Base-by-base conservation (phyloP, 306 rosid genomes). In the Acacia acuminata region DNA sequence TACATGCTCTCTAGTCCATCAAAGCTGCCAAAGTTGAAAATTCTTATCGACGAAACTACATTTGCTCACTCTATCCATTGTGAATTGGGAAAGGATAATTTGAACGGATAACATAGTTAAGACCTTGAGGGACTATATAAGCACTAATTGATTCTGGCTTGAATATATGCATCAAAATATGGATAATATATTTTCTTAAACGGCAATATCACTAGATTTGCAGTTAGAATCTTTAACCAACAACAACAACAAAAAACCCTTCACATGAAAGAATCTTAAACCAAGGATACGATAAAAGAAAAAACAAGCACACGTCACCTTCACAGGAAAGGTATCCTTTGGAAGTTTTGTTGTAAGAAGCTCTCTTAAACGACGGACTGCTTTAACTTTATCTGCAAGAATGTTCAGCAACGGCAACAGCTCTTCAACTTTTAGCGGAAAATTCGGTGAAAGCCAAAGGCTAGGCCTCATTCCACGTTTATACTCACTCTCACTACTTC, bases 271-370 rank as follows among this genome's bases (percentile, higher is more conserved):
- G 38, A 34, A 34, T 34, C 5, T 34, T 38, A 38, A 22, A 82
- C 13, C 7, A 66, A 70, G 32, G 42, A 63, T 70, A 15, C 16
- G 20, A 8, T n/a, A 3, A 38, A 38, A 6, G 50, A 71, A 22
- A 55, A 14, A 75, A 30, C 12, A 73, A 44, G 63, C 89, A 74
- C 69, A 96, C 19, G 3, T 44, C 47, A 96, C 99, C 99, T 90
- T 96, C 77, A 96, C 98, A 0, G 99, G 99, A 89, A 96, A 96
- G 64, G 93, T 86, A 60, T 91, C 98, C 87, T 88, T 76, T 53
- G 99, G 98, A 82, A 96, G 96, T 81, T 88, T 93, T 20, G 99
- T 93, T 47, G 96, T 92, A 53, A 96, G 96, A 77, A 96, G 89
- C 77, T 96, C 99, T 83, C 99, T 93, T 65, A 93, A 85, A 43